Percentiles rank a stretch among this genome's conserved stretches.
These are phyloP conservation scores for Flaveria trinervia DNA, from an alignment of 129 eudicot species.

Conservation along the genomic window DNA sequence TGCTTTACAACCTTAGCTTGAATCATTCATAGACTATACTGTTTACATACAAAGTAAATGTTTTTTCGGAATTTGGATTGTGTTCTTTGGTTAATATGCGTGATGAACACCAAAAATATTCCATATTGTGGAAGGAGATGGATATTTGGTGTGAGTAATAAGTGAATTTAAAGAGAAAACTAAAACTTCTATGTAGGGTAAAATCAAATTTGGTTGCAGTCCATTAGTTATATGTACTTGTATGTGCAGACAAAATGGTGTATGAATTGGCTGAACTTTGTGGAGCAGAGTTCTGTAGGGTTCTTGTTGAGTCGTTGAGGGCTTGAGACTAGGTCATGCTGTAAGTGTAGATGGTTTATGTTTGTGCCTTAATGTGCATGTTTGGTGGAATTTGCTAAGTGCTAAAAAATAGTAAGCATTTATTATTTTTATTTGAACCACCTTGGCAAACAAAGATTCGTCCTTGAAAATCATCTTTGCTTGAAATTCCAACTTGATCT, in stretches of 20 bases:
- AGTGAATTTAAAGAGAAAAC: no score
- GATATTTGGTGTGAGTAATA: background rate
- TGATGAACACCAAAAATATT: background rate
- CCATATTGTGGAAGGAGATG: background rate
- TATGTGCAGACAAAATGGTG: no score
- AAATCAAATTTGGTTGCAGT: background rate
- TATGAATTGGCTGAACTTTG: background rate
- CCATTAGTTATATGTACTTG: background rate
- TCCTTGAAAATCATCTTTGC: no score
- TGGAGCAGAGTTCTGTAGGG: background rate
- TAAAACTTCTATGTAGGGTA: background rate
- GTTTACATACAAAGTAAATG: slow-evolving; percentile 3
- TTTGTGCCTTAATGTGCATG: no score
- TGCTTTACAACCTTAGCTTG: slow-evolving; percentile 2
- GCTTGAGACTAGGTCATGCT: background rate
- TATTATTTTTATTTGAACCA: no score
- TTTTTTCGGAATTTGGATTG: background rate
- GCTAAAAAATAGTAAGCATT: no score
- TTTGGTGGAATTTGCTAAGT: no score
- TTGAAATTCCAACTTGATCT: no score
- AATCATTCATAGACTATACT: background rate
- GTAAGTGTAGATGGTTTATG: no score
- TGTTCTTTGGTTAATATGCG: background rate
- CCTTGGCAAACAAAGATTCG: no score
- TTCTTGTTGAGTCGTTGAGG: background rate